Evolutionary conservation across 1,139 yeast species (phyloP).

Genomic region (Barnettozyma hawaiiensis): DNA sequence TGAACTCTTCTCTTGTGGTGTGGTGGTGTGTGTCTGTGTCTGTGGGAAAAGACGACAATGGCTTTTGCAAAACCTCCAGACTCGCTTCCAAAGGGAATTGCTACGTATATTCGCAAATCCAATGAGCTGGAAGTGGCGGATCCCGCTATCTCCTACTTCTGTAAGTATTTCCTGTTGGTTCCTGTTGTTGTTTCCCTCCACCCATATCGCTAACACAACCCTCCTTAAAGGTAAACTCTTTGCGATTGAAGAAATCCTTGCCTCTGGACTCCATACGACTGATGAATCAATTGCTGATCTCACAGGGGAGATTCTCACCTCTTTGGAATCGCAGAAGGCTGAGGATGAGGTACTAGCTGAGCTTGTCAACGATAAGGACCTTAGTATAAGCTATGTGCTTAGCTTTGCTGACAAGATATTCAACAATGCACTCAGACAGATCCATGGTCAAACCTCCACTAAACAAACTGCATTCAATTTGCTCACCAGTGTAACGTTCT

Average conservation of each 20-base stretch:
- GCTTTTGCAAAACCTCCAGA: slow-evolving; percentile 22
- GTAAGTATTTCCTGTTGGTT: slow-evolving; percentile 29
- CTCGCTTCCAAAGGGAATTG: slow-evolving; percentile 33
- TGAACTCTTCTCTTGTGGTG: too few relatives aligned
- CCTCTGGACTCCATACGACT: slow-evolving; percentile 48
- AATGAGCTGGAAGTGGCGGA: slow-evolving; percentile 44
- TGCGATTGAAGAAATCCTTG: slow-evolving; percentile 62
- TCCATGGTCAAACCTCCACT: slow-evolving; percentile 34
- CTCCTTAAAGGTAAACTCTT: slow-evolving; percentile 33
- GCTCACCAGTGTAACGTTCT: slow-evolving; percentile 45
- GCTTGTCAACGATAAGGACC: slow-evolving; percentile 49
- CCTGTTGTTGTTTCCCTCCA: background rate
- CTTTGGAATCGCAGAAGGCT: slow-evolving; percentile 49
- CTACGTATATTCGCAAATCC: slow-evolving; percentile 45
- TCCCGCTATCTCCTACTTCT: slow-evolving; percentile 53
- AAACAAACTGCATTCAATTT: slow-evolving; percentile 41
- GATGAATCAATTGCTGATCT: slow-evolving; percentile 50
- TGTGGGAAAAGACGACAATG: slow-evolving; percentile 5
- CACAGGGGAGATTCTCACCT: slow-evolving; percentile 56
- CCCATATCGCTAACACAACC: slow-evolving; percentile 1
- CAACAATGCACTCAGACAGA: slow-evolving; percentile 44
- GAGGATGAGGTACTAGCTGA: slow-evolving; percentile 29
- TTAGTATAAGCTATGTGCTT: slow-evolving; percentile 53
- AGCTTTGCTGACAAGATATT: slow-evolving; percentile 59
- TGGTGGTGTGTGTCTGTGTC: too few relatives aligned